Evolutionary conservation across 257 asterid species (phyloP).

Genomic region (Salvia miltiorrhiza): DNA sequence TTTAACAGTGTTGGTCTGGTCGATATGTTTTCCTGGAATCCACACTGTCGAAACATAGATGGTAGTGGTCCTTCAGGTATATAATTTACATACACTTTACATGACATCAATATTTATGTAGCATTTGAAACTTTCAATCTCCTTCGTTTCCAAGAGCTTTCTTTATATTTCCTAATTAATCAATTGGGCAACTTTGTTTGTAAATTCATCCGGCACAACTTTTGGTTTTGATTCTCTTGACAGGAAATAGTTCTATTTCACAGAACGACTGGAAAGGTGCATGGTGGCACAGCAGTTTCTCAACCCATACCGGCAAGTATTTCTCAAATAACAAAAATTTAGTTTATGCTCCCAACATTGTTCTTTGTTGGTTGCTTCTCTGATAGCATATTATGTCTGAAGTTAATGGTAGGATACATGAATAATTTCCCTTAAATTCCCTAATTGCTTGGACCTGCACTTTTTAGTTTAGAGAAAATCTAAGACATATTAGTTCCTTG

Average conservation of each 20-base stretch:
- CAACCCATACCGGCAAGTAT: conserved; percentile 55
- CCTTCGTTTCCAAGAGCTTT: not conserved
- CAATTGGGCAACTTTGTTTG: not conserved
- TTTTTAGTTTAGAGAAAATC: not conserved
- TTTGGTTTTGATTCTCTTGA: not conserved
- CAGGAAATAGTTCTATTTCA: conserved; percentile 63
- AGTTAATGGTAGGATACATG: not conserved
- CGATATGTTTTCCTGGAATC: conserved; percentile 80
- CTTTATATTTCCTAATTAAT: not conserved
- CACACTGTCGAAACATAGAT: conserved; percentile 65
- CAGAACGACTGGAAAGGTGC: conserved; percentile 79
- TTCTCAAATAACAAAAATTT: conserved; percentile 9
- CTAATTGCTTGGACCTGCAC: not conserved
- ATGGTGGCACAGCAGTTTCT: conserved; percentile 94
- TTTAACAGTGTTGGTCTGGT: conserved; percentile 57
- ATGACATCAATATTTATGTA: not conserved
- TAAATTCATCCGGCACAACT: not conserved
- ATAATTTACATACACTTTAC: not conserved
- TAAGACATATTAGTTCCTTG: not conserved
- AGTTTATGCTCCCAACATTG: not conserved
- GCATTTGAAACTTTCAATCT: not conserved
- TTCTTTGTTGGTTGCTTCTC: not conserved
- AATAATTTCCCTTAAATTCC: not conserved
- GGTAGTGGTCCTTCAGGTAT: conserved; percentile 58
- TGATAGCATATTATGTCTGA: not conserved